These are phyloP conservation scores for Pleurotus pulmonarius DNA, from an alignment of 768 basidiomycete species.

Conservation along the genomic window DNA sequence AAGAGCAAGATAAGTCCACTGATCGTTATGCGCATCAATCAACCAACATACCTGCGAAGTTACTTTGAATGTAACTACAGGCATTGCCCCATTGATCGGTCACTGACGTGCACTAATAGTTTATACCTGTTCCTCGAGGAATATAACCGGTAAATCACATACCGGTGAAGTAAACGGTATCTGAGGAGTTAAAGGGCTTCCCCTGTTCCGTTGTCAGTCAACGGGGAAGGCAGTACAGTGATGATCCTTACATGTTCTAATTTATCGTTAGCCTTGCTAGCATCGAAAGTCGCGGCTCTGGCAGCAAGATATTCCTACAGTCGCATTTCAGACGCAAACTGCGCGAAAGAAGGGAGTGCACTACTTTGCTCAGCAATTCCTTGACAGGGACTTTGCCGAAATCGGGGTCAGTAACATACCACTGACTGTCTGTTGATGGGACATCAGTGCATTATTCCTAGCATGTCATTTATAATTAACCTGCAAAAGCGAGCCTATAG, in stretches of 20 bases:
- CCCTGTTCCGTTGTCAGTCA: conserved; percentile 45
- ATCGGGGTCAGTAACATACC: conserved; percentile 92
- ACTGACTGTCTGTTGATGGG: conserved; percentile 61
- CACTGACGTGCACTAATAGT: conserved; percentile 33
- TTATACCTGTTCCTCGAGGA: neutral
- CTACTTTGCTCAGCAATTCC: conserved; percentile 80
- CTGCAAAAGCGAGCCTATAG: conserved; percentile 67
- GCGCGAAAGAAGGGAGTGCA: neutral
- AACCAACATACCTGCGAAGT: conserved; percentile 65
- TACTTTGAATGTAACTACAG: conserved; percentile 87
- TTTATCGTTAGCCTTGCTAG: conserved; percentile 56
- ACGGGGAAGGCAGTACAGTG: neutral
- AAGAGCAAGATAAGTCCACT: neutral
- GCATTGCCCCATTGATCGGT: conserved; percentile 87
- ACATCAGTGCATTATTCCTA: neutral
- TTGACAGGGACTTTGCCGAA: conserved; percentile 73
- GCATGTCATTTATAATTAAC: conserved; percentile 29
- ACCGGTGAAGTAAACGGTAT: conserved; percentile 95
- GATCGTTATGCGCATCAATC: too few species aligned
- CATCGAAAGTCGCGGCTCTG: conserved; percentile 78
- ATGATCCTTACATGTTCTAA: conserved; percentile 56
- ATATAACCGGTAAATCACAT: conserved; percentile 7
- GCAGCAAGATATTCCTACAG: conserved; percentile 75
- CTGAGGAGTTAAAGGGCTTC: conserved; percentile 78
- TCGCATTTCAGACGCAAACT: neutral